Evolutionary conservation across 176 grass and related monocot genomes (phyloP).

Genomic region (Poa annua): DNA sequence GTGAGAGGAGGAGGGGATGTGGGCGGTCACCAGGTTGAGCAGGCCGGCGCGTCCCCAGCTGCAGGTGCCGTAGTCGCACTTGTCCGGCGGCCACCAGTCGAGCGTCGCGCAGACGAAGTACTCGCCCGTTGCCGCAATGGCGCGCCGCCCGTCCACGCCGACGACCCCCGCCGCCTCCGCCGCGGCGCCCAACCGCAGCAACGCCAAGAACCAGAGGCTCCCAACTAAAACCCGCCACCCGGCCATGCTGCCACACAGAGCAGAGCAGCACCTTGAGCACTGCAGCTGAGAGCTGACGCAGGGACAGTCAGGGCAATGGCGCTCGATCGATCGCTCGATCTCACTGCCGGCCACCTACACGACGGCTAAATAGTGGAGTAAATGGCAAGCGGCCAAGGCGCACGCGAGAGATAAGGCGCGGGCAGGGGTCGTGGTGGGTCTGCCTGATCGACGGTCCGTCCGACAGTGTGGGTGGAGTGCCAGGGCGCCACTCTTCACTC

Average conservation of each 20-base stretch:
- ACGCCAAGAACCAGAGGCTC: constrained; percentile 47
- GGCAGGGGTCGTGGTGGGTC: constrained; percentile 10
- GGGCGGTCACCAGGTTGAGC: constrained; percentile 72
- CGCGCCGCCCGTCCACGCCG: constrained; percentile 50
- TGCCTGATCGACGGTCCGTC: neutral
- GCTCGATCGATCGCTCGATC: neutral
- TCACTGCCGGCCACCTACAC: constrained; percentile 28
- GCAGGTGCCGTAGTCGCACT: constrained; percentile 97
- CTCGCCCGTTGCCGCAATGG: constrained; percentile 68
- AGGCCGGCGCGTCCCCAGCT: constrained; percentile 77
- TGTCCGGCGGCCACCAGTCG: constrained; percentile 99
- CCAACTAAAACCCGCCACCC: constrained; percentile 13
- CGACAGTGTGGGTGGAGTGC: constrained; percentile 2
- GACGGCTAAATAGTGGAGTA: constrained; percentile 40
- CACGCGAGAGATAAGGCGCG: neutral
- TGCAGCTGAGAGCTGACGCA: neutral
- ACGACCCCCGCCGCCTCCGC: constrained; percentile 18
- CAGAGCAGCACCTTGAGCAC: too few species aligned
- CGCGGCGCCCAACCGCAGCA: constrained; percentile 33
- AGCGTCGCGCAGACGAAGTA: constrained; percentile 91
- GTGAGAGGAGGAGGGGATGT: neutral
- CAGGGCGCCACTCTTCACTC: neutral
- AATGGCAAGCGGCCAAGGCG: constrained; percentile 38
- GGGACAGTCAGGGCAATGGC: neutral
- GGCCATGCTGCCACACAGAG: neutral